Base-by-base conservation (phyloP, 2,329 filamentous ascomycete species). In the Podosphaera xanthii region DNA sequence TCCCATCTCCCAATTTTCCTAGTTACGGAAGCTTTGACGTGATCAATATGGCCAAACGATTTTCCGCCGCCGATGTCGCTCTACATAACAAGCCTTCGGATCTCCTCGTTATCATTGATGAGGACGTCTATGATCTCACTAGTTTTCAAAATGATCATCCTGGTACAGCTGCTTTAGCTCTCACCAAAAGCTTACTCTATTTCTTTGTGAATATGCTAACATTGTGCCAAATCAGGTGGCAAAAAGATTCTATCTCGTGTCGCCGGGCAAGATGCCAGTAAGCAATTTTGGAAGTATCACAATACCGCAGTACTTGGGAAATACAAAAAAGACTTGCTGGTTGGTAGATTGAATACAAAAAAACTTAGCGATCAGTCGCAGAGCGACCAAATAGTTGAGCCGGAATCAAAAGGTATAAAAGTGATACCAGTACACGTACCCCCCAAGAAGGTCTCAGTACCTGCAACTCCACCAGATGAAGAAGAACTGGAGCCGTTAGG, bases 91-190 rank as follows among this genome's bases (percentile, higher is more conserved):
- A 91, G 75, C 72, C 83, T 53, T 82, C 88, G 69, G 84, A 83
- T 70, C 77, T 96, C 62, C 97, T 83, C 81, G 87, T 97, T 68
- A 81, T 94, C 64, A 82, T 97, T 65, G 91, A 97, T 65, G 86
- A 90, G 67, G 91, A 97, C 72, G 91, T 97, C 65, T 97, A 95
- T 72, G 91, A 98, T 70, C 71, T 97, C 67, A 94, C 89, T 66
- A 89, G 83, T 69, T 91, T 91, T 71, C 84, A 87, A 70, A 83
- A 90, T 61, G 85, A 90, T 64, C 86, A 91, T 71, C 87, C 86
- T 70, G 88, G 87, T 80, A 75, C 74, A 74, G 67, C 14, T 33
- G 38, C 44, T 34, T 12, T 36, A 40, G 10, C 36, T 40, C 36
- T 40, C 36, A 6, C 6, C 36, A 40, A 40, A 40, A 6, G 10